Evolutionary conservation across 495 filamentous ascomycete genomes (phyloP).

Genomic region (Aspergillus steynii): DNA sequence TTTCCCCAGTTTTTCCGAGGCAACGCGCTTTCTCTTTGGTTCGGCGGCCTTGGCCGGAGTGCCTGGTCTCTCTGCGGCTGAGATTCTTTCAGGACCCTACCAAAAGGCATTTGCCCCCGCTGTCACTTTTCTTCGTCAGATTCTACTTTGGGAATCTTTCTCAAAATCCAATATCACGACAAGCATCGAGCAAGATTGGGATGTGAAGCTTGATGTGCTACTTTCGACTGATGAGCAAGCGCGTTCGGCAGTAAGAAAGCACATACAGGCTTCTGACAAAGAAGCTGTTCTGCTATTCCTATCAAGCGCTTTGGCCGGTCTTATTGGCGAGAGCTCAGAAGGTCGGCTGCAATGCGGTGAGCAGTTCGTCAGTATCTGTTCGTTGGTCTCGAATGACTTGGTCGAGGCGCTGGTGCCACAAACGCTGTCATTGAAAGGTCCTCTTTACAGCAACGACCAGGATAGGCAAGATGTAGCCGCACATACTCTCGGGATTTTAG

Average conservation of each 20-base stretch:
- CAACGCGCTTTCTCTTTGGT: constrained; percentile 34
- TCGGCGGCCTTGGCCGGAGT: constrained; percentile 23
- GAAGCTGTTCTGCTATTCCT: constrained; percentile 46
- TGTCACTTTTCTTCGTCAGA: constrained; percentile 68
- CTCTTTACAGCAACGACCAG: constrained; percentile 68
- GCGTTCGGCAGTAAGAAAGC: constrained; percentile 56
- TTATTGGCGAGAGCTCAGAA: constrained; percentile 48
- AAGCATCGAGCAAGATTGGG: constrained; percentile 80
- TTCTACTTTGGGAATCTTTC: constrained; percentile 74
- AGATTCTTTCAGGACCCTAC: constrained; percentile 34
- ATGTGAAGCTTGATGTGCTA: constrained; percentile 69
- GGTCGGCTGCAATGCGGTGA: constrained; percentile 56
- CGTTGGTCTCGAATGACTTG: constrained; percentile 56
- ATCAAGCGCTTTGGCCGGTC: constrained; percentile 57
- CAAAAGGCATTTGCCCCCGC: constrained; percentile 56
- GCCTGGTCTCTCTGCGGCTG: constrained; percentile 20
- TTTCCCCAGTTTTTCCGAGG: constrained; percentile 48
- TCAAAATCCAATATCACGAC: constrained; percentile 47
- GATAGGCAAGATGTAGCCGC: constrained; percentile 62
- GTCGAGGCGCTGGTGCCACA: constrained; percentile 51
- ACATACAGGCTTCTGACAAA: constrained; percentile 38
- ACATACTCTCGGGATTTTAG: constrained; percentile 75
- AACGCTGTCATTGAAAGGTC: constrained; percentile 50
- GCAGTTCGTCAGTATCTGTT: constrained; percentile 66
- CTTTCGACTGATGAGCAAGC: constrained; percentile 64